Evolutionary conservation across 495 filamentous ascomycete genomes (phyloP).

Genomic region (Platismatia glauca): DNA sequence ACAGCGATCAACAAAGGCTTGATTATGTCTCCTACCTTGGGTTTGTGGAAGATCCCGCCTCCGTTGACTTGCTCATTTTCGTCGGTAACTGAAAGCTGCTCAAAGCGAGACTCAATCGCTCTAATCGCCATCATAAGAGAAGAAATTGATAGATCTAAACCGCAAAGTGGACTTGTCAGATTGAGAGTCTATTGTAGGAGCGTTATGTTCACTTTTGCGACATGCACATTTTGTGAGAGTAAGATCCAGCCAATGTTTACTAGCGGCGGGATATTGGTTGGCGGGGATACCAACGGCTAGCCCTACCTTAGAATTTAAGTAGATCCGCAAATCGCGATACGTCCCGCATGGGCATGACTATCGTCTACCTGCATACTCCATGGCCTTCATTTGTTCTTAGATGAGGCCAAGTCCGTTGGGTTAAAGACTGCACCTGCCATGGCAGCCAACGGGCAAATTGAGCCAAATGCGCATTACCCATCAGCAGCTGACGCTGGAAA

Average conservation of each 20-base stretch:
- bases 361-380: background rate
- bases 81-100: constrained; percentile 72
- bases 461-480: constrained; percentile 9
- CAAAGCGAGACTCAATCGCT: constrained; percentile 68
- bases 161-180: background rate
- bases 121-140: constrained; percentile 43
- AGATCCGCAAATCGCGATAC: background rate
- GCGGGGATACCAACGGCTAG: background rate
- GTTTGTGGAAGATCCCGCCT: constrained; percentile 48
- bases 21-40: constrained; percentile 47
- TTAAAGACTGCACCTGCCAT: constrained; percentile 2
- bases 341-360: too few relatives aligned
- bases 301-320: background rate
- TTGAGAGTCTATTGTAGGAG: background rate
- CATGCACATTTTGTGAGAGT: background rate
- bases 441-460: constrained; percentile 9
- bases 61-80: constrained; percentile 56
- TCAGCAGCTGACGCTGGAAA: constrained; percentile 21
- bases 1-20: background rate
- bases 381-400: background rate
- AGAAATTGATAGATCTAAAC: background rate
- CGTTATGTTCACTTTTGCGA: background rate
- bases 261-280: background rate
- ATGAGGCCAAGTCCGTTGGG: background rate
- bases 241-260: background rate